Evolutionary conservation across 208 protist genomes (phyloP).

Genomic region (Novymonas esmeraldas): DNA sequence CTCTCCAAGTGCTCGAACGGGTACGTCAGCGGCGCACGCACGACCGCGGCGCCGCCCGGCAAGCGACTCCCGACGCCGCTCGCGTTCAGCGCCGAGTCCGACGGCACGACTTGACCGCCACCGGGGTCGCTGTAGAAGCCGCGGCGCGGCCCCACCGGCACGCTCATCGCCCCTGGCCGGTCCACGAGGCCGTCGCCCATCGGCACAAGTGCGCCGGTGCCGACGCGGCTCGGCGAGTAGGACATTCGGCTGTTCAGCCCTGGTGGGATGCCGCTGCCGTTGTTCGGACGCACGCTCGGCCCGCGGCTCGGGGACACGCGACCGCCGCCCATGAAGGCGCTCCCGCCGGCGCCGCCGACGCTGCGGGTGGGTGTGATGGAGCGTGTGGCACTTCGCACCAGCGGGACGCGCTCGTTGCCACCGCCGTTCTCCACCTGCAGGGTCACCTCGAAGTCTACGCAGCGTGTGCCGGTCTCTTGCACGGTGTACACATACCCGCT

Average conservation of each 20-base stretch:
- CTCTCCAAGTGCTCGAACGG: slow-evolving; percentile 83
- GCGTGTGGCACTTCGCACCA: slow-evolving; percentile 36
- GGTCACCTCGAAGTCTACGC: slow-evolving; percentile 78
- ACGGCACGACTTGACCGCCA: slow-evolving; percentile 22
- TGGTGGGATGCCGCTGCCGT: slow-evolving; percentile 1
- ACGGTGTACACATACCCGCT: slow-evolving; percentile 75
- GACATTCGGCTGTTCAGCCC: slow-evolving; percentile 15
- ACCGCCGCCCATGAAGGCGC: neutral
- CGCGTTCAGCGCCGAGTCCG: slow-evolving; percentile 22
- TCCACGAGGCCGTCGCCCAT: slow-evolving; percentile 36
- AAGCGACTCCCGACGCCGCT: slow-evolving; percentile 4
- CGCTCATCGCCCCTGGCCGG: slow-evolving; percentile 23
- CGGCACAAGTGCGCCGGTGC: slow-evolving; percentile 26
- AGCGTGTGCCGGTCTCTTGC: slow-evolving; percentile 55
- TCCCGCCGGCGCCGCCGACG: slow-evolving; percentile 7
- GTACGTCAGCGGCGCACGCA: slow-evolving; percentile 69
- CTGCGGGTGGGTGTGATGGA: slow-evolving; percentile 30
- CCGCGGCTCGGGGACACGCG: slow-evolving; percentile 22
- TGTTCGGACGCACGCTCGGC: slow-evolving; percentile 13
- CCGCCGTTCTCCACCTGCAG: slow-evolving; percentile 54
- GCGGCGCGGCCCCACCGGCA: slow-evolving; percentile 8
- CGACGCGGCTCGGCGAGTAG: slow-evolving; percentile 18
- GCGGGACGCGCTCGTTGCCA: slow-evolving; percentile 28
- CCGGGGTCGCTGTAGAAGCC: slow-evolving; percentile 28
- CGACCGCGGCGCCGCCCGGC: slow-evolving; percentile 13